Evolutionary conservation across 192 early-diverging fungal species (phyloP).

Genomic region (Rhizoclosmatium sp.): DNA sequence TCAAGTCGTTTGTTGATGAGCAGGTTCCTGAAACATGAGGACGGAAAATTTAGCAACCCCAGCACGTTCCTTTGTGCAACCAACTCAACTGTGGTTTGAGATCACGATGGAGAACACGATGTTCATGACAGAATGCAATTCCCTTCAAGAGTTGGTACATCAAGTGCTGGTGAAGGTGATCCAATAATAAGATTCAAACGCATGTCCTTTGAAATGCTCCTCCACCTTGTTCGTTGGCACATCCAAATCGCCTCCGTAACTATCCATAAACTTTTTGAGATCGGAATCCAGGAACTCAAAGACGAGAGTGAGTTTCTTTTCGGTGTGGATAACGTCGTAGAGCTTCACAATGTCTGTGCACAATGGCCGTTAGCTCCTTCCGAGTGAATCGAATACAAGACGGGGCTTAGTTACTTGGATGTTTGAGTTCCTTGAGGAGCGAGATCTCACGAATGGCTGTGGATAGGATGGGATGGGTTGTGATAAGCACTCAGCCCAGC

Average conservation of each 20-base stretch:
- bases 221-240: conserved; percentile 79
- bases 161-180: conserved; percentile 68
- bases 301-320: conserved; percentile 96
- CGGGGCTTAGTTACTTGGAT: conserved; percentile 60
- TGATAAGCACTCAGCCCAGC: background rate
- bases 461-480: background rate
- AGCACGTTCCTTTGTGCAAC: background rate
- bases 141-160: conserved; percentile 98
- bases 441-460: conserved; percentile 85
- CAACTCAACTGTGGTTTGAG: conserved; percentile 64
- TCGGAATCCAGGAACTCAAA: conserved; percentile 99
- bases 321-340: conserved; percentile 97
- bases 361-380: background rate
- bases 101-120: conserved; percentile 93
- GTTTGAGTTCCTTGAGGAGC: conserved; percentile 82
- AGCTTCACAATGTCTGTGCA: conserved; percentile 65
- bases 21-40: conserved; percentile 78
- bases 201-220: background rate
- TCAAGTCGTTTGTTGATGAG: conserved; percentile 86
- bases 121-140: conserved; percentile 96
- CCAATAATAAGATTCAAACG: background rate
- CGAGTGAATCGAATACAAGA: background rate
- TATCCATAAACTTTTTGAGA: conserved; percentile 98
- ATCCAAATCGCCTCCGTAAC: conserved; percentile 58
- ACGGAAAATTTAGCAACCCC: conserved; percentile 35